These are phyloP conservation scores for Trichothecium sympodiale DNA, from an alignment of 2,329 filamentous ascomycete species.

Conservation along the genomic window DNA sequence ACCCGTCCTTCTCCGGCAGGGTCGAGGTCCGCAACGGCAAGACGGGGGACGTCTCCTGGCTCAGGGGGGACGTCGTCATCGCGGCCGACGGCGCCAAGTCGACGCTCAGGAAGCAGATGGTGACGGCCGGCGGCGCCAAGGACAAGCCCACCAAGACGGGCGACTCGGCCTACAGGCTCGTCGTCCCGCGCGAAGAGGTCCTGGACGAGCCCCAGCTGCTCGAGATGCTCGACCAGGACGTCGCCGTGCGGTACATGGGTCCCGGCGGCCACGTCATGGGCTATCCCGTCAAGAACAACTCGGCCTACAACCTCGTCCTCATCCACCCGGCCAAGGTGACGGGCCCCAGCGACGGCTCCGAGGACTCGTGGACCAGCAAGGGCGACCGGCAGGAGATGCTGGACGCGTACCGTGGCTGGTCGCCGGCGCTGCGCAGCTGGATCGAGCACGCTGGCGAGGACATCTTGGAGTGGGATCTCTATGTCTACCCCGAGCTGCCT, in stretches of 20 bases:
- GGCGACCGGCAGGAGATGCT: not conserved
- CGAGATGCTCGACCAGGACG: no score
- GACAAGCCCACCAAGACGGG: not conserved
- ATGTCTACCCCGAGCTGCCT: no score
- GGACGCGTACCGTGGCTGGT: conserved; percentile 20
- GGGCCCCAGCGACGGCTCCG: not conserved
- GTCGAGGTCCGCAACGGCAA: conserved; percentile 1
- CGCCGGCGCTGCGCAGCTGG: conserved; percentile 6
- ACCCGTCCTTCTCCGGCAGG: not conserved
- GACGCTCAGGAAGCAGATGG: conserved; percentile 1
- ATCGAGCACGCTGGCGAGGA: not conserved
- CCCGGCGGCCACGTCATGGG: conserved; percentile 2
- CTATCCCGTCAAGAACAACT: conserved; percentile 1
- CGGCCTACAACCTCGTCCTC: conserved; percentile 2
- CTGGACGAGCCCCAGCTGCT: not conserved
- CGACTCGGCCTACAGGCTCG: conserved; percentile 2
- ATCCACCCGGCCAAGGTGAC: conserved; percentile 3
- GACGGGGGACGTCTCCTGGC: not conserved
- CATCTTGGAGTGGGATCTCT: not conserved
- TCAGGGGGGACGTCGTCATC: conserved; percentile 6
- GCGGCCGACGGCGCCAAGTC: conserved; percentile 6
- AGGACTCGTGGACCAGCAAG: no score
- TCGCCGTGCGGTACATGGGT: conserved; percentile 1
- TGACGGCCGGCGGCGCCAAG: conserved; percentile 3
- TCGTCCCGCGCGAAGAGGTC: not conserved